Conservation (phyloP, 352 stramenopile species). For the Globisporangium heterothallicum region DNA sequence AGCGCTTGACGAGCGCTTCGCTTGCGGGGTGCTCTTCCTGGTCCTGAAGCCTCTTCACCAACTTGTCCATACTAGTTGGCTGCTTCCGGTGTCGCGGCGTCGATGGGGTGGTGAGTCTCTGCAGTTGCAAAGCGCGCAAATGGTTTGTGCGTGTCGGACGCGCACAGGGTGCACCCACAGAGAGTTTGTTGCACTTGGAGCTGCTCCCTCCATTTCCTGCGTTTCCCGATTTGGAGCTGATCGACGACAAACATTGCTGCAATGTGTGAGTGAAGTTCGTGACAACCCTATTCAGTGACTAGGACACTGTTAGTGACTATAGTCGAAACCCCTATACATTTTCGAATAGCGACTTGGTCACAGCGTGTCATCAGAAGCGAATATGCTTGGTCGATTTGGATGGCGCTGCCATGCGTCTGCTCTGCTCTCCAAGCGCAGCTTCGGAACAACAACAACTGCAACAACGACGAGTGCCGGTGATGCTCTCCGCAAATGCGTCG, state of each 20-base stretch:
- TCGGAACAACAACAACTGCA: neutral
- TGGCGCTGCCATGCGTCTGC: constrained; percentile 2
- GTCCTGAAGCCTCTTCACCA: constrained; percentile 33
- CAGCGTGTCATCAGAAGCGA: neutral
- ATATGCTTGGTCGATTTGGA: constrained; percentile 6
- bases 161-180: no score
- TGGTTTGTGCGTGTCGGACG: no score
- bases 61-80: constrained; percentile 32
- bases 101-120: no score
- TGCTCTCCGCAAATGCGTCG: constrained; percentile 42
- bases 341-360: neutral
- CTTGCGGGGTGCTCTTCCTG: constrained; percentile 21
- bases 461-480: neutral
- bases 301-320: no score
- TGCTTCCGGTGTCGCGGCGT: neutral
- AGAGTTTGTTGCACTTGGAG: no score
- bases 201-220: no score
- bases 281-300: constrained; percentile 3
- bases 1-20: constrained; percentile 13
- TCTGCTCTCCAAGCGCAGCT: neutral
- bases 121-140: no score
- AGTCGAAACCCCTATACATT: no score
- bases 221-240: no score
- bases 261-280: neutral
- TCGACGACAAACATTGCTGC: no score